phyloP scores from a whole-genome alignment of 805 yeast species.

The Metschnikowia gelsemii region DNA sequence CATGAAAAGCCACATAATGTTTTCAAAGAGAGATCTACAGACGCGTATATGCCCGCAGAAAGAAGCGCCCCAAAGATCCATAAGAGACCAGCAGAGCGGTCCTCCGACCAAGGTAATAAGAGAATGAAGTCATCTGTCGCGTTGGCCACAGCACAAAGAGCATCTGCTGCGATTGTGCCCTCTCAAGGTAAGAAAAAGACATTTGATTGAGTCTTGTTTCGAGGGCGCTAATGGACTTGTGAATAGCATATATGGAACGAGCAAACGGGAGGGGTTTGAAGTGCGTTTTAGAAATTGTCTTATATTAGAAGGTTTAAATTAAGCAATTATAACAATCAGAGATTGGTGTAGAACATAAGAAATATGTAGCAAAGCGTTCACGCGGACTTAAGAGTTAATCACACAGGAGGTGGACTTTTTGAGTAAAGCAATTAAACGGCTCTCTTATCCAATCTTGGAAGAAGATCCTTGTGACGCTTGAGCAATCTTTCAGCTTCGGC shows the following conservation, averaged over 20 bases:
- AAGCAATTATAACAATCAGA: not conserved
- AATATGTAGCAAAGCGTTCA: no score
- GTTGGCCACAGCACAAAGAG: constrained; percentile 84
- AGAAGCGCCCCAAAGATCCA: constrained; percentile 15
- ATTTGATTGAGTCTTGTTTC: constrained; percentile 48
- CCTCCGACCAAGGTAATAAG: constrained; percentile 33
- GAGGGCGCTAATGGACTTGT: no score
- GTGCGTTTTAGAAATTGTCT: not conserved
- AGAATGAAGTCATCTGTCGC: constrained; percentile 80
- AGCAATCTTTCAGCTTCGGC: constrained; percentile 20
- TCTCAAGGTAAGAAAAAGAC: constrained; percentile 85
- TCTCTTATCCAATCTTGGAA: constrained; percentile 7
- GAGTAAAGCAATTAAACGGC: not conserved
- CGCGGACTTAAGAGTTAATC: no score
- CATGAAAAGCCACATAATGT: not conserved
- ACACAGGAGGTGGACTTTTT: no score
- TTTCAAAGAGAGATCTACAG: constrained; percentile 6
- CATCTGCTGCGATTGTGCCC: constrained; percentile 81
- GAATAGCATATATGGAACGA: no score
- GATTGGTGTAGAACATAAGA: no score
- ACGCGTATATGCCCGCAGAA: constrained; percentile 7
- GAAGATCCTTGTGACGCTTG: constrained; percentile 14
- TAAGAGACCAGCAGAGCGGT: constrained; percentile 15
- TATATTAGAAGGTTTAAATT: not conserved
- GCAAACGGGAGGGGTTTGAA: no score